phyloP scores from a whole-genome alignment of 2,329 filamentous ascomycete genomes.

The Colletotrichum theobromicola region DNA sequence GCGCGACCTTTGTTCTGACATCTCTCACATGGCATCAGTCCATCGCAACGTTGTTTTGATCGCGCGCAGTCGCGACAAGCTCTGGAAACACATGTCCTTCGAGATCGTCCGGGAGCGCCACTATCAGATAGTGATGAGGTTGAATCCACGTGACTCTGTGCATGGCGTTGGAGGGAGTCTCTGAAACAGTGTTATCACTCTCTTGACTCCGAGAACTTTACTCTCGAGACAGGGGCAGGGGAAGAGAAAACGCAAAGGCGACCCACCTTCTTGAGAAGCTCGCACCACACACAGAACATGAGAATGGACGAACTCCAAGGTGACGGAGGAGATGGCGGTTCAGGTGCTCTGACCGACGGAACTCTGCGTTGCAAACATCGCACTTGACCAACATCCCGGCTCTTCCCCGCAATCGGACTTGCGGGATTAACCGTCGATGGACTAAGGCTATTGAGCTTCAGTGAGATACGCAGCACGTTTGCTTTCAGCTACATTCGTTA shows the following conservation, averaged over 20 bases:
- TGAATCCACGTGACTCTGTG: background rate
- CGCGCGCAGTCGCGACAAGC: background rate
- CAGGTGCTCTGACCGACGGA: slow-evolving; percentile 1
- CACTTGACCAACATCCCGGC: background rate
- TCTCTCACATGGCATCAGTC: background rate
- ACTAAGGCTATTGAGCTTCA: too few species aligned
- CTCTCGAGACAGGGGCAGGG: too few species aligned
- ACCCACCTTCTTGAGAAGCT: background rate
- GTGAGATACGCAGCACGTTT: background rate
- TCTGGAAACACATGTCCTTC: background rate
- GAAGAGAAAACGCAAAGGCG: too few species aligned
- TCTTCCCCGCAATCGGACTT: background rate
- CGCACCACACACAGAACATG: background rate
- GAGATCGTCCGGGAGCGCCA: background rate
- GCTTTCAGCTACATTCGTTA: background rate
- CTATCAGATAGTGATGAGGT: fast-evolving
- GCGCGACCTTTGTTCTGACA: background rate
- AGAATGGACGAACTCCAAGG: background rate
- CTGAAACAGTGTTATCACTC: background rate
- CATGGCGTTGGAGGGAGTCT: background rate
- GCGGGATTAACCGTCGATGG: background rate
- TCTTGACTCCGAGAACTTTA: too few species aligned
- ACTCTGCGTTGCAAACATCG: background rate
- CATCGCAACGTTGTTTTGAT: background rate
- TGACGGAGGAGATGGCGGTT: background rate